phyloP scores from a whole-genome alignment of 1,284 basidiomycete species.

The Phenoliferia sp. region DNA sequence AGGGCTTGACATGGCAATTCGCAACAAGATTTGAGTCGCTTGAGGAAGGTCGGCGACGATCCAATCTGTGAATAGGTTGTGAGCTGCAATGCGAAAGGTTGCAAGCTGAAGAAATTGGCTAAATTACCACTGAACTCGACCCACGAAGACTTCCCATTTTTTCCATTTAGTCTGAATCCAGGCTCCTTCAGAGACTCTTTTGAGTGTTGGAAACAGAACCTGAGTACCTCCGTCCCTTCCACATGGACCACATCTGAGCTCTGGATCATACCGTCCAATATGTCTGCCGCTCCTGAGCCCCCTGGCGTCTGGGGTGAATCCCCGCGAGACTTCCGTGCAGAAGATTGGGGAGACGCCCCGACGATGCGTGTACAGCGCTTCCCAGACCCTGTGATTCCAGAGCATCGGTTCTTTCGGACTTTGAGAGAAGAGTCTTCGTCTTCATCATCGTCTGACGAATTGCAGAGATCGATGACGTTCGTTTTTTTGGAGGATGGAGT shows the following conservation, averaged over 20 bases:
- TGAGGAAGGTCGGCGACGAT: conserved; percentile 20
- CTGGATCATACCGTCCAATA: not conserved
- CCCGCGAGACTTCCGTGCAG: not conserved
- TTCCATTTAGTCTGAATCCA: conserved; percentile 18
- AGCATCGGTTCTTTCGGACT: conserved; percentile 27
- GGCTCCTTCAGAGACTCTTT: conserved; percentile 26
- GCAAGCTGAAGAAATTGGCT: no score
- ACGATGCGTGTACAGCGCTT: conserved; percentile 27
- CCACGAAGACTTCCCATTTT: conserved; percentile 4
- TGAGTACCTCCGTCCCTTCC: not conserved
- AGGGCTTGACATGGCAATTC: conserved; percentile 26
- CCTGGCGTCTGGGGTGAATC: not conserved
- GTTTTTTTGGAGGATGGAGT: not conserved
- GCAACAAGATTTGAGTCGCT: conserved; percentile 28
- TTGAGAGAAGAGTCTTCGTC: no score
- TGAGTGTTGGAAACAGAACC: conserved; percentile 33
- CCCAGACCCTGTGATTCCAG: conserved; percentile 25
- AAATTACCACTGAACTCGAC: conserved; percentile 21
- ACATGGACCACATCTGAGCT: not conserved
- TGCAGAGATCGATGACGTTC: not conserved
- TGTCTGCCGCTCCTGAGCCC: not conserved
- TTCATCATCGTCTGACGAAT: not conserved
- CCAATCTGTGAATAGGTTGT: conserved; percentile 9
- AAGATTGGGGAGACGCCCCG: not conserved
- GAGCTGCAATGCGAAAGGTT: not conserved